A percentile compares a stretch with the other conserved stretches of the same genome.
phyloP scores from a whole-genome alignment of 139 green algal genomes.

The Yamagishiella unicocca region DNA sequence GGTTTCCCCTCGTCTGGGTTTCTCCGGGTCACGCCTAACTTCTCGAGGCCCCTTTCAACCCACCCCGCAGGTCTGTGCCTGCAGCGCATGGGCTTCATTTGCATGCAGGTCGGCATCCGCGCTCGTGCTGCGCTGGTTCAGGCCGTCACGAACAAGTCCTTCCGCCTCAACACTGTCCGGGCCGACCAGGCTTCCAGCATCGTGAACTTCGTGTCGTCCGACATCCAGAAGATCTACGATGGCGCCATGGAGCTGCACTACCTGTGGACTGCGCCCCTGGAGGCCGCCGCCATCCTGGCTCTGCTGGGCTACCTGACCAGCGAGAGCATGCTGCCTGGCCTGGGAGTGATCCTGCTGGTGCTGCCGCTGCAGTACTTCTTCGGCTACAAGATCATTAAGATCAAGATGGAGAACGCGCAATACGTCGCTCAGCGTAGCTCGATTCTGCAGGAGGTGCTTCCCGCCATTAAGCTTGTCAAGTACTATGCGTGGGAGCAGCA shows the following conservation, averaged over 20 bases:
- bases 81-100: conserved; percentile 77
- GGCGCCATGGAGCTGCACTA: conserved; percentile 71
- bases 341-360: conserved; percentile 45
- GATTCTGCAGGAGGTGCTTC: conserved; percentile 75
- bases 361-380: conserved; percentile 71
- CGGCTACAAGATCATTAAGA: conserved; percentile 71
- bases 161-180: conserved; percentile 66
- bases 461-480: conserved; percentile 75
- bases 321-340: conserved; percentile 36
- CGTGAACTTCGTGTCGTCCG: conserved; percentile 69
- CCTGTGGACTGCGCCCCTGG: conserved; percentile 73
- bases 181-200: conserved; percentile 62
- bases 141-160: conserved; percentile 71
- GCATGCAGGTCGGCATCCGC: conserved; percentile 58
- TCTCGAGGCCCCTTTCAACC: neutral
- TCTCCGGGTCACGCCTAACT: too few relatives aligned
- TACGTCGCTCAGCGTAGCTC: conserved; percentile 53
- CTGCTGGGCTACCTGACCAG: conserved; percentile 67
- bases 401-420: conserved; percentile 66
- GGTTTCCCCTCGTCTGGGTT: too few relatives aligned
- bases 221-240: conserved; percentile 59
- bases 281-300: conserved; percentile 72
- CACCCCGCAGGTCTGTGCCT: conserved; percentile 41
- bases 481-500: conserved; percentile 79
- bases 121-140: conserved; percentile 62